A percentile compares a stretch with the other conserved stretches of the same genome.
Evolutionary conservation across 192 early-diverging fungal genomes (phyloP).

Genomic region (Chytriomyces sp.): DNA sequence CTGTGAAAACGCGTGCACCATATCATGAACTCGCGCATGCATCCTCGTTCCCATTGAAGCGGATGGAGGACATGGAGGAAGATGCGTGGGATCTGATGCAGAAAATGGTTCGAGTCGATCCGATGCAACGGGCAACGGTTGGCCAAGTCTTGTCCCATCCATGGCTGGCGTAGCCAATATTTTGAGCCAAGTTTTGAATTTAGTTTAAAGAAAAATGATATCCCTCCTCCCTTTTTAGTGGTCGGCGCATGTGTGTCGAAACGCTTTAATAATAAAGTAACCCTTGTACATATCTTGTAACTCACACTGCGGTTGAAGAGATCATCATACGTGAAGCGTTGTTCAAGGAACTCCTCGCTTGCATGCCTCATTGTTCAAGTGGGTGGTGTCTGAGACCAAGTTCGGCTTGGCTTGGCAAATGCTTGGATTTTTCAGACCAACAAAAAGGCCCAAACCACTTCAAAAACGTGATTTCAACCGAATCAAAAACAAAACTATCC

Average conservation of each 20-base stretch:
- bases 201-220: background rate
- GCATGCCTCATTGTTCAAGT: too few relatives aligned
- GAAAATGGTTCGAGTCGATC: constrained; percentile 29
- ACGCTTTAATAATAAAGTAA: background rate
- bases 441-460: too few relatives aligned
- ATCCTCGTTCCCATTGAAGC: background rate
- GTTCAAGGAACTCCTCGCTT: background rate
- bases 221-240: too few relatives aligned
- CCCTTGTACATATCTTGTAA: background rate
- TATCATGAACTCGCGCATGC: background rate
- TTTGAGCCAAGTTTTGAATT: background rate
- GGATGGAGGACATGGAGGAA: constrained; percentile 12
- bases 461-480: too few relatives aligned
- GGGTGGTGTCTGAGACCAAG: too few relatives aligned
- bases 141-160: constrained; percentile 32
- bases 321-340: background rate
- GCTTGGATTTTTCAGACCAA: too few relatives aligned
- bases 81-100: constrained; percentile 32
- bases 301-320: background rate
- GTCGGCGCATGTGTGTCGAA: background rate
- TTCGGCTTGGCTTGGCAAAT: too few relatives aligned
- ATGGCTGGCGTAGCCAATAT: background rate
- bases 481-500: background rate
- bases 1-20: background rate
- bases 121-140: constrained; percentile 3